Evolutionary conservation across 306 rosid species (phyloP).

Genomic region (Prinsepia uniflora): DNA sequence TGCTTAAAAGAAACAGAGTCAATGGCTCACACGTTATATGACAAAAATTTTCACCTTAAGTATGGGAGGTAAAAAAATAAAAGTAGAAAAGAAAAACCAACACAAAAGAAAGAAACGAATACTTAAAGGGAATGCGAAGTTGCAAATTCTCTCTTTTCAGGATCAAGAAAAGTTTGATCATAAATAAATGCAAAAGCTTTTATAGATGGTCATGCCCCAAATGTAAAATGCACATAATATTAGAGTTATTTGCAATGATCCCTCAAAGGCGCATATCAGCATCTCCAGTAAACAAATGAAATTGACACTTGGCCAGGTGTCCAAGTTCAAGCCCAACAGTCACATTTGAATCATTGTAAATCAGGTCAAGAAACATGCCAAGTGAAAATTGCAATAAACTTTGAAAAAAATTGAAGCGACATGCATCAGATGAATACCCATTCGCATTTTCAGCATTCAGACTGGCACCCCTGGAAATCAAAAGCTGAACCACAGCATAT

Average conservation of each 20-base stretch:
- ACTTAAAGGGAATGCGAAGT: neutral
- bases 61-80: neutral
- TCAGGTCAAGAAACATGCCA: neutral
- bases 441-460: conserved; percentile 71
- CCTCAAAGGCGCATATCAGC: neutral
- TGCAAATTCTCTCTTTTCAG: neutral
- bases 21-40: neutral
- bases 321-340: neutral
- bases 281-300: neutral
- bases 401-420: conserved; percentile 19
- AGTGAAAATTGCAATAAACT: neutral
- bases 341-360: neutral
- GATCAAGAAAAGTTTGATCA: conserved; percentile 1
- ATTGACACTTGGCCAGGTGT: neutral
- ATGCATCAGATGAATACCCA: conserved; percentile 51
- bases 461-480: conserved; percentile 79
- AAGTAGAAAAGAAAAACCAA: neutral
- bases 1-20: neutral
- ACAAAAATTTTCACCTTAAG: neutral
- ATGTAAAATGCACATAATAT: neutral
- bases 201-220: neutral
- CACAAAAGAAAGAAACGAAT: neutral
- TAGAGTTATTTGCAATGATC: neutral
- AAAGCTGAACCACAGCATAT: conserved; percentile 52
- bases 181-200: neutral